Evolutionary conservation across 352 stramenopile species (phyloP).

Genomic region (Pythium pyrilobum): DNA sequence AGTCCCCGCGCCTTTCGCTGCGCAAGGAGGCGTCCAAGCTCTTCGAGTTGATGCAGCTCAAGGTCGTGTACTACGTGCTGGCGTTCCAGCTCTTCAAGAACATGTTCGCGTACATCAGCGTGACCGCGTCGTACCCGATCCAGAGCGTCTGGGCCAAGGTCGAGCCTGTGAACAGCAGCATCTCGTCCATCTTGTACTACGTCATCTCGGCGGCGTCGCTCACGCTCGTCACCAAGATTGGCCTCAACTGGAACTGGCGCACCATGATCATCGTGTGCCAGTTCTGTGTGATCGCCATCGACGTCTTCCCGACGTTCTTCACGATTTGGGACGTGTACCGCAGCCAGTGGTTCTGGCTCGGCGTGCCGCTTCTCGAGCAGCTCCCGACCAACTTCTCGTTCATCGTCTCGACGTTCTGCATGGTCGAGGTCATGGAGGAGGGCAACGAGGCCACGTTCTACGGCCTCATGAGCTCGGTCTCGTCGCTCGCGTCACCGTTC

Average conservation of each 20-base stretch:
- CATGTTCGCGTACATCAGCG: constrained; percentile 23
- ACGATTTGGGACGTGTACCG: constrained; percentile 27
- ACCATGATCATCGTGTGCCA: constrained; percentile 17
- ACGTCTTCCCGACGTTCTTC: constrained; percentile 23
- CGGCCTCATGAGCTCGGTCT: constrained; percentile 26
- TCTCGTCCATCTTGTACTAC: constrained; percentile 19
- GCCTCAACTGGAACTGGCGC: constrained; percentile 25
- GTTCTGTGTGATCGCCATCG: constrained; percentile 16
- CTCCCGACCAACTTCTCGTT: constrained; percentile 23
- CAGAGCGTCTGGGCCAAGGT: constrained; percentile 25
- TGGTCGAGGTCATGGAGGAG: constrained; percentile 23
- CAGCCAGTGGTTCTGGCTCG: constrained; percentile 24
- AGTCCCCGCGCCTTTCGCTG: constrained; percentile 7
- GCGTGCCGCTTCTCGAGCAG: constrained; percentile 23
- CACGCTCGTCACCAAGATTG: constrained; percentile 13
- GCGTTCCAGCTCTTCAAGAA: constrained; percentile 30
- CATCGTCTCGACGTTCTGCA: constrained; percentile 23
- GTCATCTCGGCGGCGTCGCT: constrained; percentile 11
- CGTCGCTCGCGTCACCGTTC: constrained; percentile 23
- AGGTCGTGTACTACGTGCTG: constrained; percentile 25
- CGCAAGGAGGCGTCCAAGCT: constrained; percentile 17
- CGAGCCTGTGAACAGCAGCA: constrained; percentile 25
- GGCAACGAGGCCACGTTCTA: constrained; percentile 31
- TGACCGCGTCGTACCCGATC: constrained; percentile 25
- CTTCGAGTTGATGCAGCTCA: constrained; percentile 24